Evolutionary conservation across 208 protist genomes (phyloP).

Genomic region (Leishmania amazonensis): DNA sequence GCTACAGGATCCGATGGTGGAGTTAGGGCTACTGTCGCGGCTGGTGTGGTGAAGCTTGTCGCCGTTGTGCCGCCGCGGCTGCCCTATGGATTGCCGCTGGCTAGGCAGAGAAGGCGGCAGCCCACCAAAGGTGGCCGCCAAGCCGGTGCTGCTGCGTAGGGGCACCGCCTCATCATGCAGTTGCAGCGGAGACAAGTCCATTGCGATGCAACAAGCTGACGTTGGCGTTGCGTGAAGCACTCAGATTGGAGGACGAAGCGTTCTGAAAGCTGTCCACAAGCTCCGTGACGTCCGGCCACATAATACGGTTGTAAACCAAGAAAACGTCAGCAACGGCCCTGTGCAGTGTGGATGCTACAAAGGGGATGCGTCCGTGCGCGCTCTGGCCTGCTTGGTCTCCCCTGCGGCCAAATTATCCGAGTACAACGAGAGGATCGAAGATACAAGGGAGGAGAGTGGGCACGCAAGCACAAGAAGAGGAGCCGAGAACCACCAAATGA

Average conservation of each 20-base stretch:
- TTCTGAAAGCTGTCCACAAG: constrained; percentile 14
- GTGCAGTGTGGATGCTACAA: neutral
- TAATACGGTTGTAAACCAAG: neutral
- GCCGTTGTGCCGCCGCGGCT: neutral
- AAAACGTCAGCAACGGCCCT: neutral
- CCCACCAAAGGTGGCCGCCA: constrained; percentile 4
- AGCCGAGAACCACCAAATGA: neutral
- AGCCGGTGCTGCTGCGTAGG: constrained; percentile 18
- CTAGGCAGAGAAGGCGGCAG: constrained; percentile 11
- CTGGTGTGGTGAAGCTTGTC: constrained; percentile 8
- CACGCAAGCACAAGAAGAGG: neutral
- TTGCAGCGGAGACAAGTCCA: constrained; percentile 16
- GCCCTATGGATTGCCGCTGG: neutral
- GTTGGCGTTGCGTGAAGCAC: constrained; percentile 1
- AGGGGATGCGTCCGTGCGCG: neutral
- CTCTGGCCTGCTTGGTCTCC: neutral
- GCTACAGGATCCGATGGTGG: neutral
- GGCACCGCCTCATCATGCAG: constrained; percentile 21
- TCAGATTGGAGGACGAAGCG: constrained; percentile 8
- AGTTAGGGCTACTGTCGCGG: neutral
- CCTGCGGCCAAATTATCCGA: neutral
- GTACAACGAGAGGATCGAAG: neutral
- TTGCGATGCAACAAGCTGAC: constrained; percentile 4
- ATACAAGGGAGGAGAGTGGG: neutral
- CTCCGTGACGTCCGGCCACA: constrained; percentile 2